Evolutionary conservation across 495 filamentous ascomycete genomes (phyloP).

Genomic region (Aspergillus avenaceus): DNA sequence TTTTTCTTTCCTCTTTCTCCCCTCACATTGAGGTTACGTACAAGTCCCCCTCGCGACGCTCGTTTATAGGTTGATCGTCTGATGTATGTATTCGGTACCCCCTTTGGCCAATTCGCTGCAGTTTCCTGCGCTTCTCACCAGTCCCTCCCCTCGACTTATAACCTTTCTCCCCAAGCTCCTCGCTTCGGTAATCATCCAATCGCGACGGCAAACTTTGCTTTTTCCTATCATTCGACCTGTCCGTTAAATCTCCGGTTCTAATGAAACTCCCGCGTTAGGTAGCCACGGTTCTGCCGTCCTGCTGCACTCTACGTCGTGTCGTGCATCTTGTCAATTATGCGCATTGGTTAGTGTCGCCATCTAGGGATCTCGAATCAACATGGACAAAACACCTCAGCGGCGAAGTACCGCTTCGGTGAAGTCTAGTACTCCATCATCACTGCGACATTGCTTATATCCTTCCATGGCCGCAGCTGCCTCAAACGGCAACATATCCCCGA

Average conservation of each 20-base stretch:
- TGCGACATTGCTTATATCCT: constrained; percentile 26
- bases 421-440: constrained; percentile 19
- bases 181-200: constrained; percentile 9
- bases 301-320: constrained; percentile 21
- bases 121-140: neutral
- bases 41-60: constrained; percentile 2
- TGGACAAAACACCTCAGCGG: constrained; percentile 28
- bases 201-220: constrained; percentile 13
- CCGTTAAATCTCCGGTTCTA: constrained; percentile 7
- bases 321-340: constrained; percentile 30
- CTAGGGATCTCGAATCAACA: constrained; percentile 14
- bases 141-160: neutral
- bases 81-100: constrained; percentile 4
- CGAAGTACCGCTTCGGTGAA: constrained; percentile 26
- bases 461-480: constrained; percentile 17
- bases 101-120: constrained; percentile 6
- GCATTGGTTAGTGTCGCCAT: constrained; percentile 9
- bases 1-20: constrained; percentile 8
- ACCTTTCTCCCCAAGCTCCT: constrained; percentile 10
- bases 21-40: constrained; percentile 8
- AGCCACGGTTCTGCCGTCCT: constrained; percentile 11
- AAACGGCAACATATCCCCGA: constrained; percentile 15
- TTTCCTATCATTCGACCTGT: constrained; percentile 16
- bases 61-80: neutral
- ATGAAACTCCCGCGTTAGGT: constrained; percentile 8